Conservation (phyloP, 352 stramenopile species). For the Phytopythium litorale region DNA sequence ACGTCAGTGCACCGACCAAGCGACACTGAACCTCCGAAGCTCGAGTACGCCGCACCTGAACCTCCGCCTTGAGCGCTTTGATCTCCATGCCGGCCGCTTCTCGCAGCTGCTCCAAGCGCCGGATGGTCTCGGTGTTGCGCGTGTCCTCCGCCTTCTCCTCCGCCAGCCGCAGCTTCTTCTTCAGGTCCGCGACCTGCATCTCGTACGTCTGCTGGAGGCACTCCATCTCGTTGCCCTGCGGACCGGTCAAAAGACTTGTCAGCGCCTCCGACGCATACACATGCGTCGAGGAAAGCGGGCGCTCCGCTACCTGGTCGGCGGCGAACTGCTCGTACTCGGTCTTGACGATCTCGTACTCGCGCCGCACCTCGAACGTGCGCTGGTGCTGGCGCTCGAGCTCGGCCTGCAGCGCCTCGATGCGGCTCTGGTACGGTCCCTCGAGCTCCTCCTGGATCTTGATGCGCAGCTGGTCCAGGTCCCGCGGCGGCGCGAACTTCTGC, state of each 20-base stretch:
- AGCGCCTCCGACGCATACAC: background rate
- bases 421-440: slow-evolving; percentile 69
- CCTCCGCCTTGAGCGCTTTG: slow-evolving; percentile 53
- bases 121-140: slow-evolving; percentile 34
- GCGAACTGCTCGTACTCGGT: slow-evolving; percentile 84
- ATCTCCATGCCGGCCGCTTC: slow-evolving; percentile 54
- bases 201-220: slow-evolving; percentile 67
- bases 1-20: background rate
- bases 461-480: slow-evolving; percentile 76
- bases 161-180: slow-evolving; percentile 38
- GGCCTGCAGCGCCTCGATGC: slow-evolving; percentile 50
- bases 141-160: slow-evolving; percentile 39
- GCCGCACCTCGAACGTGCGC: slow-evolving; percentile 55
- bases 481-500: slow-evolving; percentile 76
- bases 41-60: slow-evolving; percentile 30
- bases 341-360: slow-evolving; percentile 78
- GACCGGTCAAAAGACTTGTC: background rate
- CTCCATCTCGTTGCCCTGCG: slow-evolving; percentile 67
- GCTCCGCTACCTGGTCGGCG: slow-evolving; percentile 46
- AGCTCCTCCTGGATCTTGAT: slow-evolving; percentile 84
- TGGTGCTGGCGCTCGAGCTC: slow-evolving; percentile 75
- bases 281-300: background rate
- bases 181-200: slow-evolving; percentile 50
- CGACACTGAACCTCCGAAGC: background rate
- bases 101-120: slow-evolving; percentile 50